Evolutionary conservation across 2,329 filamentous ascomycete species (phyloP), one percentile per base, ranked within the genome.

Genomic region (Monilinia polystroma): DNA sequence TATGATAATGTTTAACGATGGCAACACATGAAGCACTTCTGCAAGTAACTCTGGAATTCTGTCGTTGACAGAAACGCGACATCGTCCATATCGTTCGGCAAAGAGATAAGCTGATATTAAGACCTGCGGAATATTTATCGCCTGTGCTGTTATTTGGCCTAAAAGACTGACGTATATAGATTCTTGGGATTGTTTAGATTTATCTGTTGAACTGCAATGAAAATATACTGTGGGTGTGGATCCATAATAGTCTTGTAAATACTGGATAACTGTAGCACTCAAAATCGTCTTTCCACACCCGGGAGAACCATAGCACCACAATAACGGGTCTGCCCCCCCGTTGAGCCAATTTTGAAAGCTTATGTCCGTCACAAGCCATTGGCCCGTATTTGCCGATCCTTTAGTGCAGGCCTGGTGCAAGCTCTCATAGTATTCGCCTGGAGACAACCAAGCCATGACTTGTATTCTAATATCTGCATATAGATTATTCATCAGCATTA

Each of bases 291-390:
- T 66, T 8, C 64, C 64, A 10, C 64, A 62, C 1, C 64, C 64
- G 12, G 55, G 64, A 35, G 64, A 59, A 10, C 64, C 64, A 62
- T 60, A 66, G n/a, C 64, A 66, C 64, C 64, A 66, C 20, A 66
- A 38, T 51, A 66, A 14, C 14, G 55, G 26, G 11, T 54, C 56
- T 23, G 47, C 53, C 12, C n/a, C 47, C 8, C 55, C 56, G 7
- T 26, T 62, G 10, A 45, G 26, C 64, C 64, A 66, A 35, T 60
- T 66, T 38, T 66, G 64, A 11, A 66, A 62, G 41, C 35, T 62
- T 29, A 38, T 45, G 2, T 66, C 47, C 20, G n/a, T 52, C 3
- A 66, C 14, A 6, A 66, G 26, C 64, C 64, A 66, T 49, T 66
- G 45, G 16, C 64, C 32, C 20, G 64, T 66, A 32, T 66, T 60